Base-by-base conservation (phyloP, 148 eudicot genomes). In the Vaccinium vitisidaea region DNA sequence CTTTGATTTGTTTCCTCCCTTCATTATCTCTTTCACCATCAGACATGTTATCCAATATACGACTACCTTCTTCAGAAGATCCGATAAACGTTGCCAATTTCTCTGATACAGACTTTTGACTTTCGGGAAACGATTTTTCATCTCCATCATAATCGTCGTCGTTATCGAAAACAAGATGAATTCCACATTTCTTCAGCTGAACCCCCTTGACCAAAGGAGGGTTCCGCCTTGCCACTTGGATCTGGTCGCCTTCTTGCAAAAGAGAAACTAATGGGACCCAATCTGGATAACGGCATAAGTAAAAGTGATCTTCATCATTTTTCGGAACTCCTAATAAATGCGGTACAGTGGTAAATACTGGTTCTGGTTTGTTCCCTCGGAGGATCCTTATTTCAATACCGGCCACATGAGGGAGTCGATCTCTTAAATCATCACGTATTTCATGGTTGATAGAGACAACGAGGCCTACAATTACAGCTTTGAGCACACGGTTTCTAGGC, bases 101-200 rank as follows among this genome's bases (percentile, higher is more conserved):
- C n/a, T 86, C 85, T 36, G 95, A 91, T 5, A 88, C 90, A 83
- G 92, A 83, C 75, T 85, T 89, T 48, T 87, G 87, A n/a, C 39
- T 70, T 82, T 86, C 84, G 1, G 1, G 48, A 79, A 90, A 61
- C 9, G 16, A 79, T 15, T 87, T 89, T 75, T 92, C 96, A 63
- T 90, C 89, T 5, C 89, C 90, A 16, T 82, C 91, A 86, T 87
- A 91, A 81, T 89, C 93, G 84, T 93, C 96, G 67, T 93, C 92
- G 70, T 92, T 87, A 82, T 93, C 93, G 43, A 80, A 91, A n/a
- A 93, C 90, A 8, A 91, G 76, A 86, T 76, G 59, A 70, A 91
- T 82, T 53, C 96, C 94, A 86, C 84, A 80, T 48, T 25, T 86
- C 87, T 83, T 88, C 6, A 93, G 84, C 86, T 86, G 86, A 61